phyloP scores from a whole-genome alignment of 1,284 basidiomycete species.

The Fomitopsis betulina region DNA sequence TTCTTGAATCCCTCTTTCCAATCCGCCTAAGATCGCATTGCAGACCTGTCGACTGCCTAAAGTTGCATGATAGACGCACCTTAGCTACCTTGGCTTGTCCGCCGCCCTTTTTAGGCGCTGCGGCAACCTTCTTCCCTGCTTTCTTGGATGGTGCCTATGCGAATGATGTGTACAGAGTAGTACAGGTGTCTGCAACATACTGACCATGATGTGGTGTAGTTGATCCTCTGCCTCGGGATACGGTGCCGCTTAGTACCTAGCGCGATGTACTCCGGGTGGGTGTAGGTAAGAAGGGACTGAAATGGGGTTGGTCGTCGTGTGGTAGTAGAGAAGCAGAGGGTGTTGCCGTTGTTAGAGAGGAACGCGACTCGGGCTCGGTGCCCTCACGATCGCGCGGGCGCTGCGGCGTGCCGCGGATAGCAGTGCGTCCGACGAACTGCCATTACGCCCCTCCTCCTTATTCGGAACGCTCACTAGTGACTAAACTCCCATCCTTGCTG shows the following conservation, averaged over 20 bases:
- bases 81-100: slow-evolving; percentile 68
- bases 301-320: neutral
- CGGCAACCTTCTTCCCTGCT: slow-evolving; percentile 81
- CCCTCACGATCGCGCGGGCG: neutral
- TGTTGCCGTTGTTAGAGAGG: neutral
- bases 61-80: slow-evolving; percentile 33
- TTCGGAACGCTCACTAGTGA: too few relatives aligned
- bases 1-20: slow-evolving; percentile 99
- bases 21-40: slow-evolving; percentile 62
- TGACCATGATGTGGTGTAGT: slow-evolving; percentile 17
- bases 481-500: too few relatives aligned
- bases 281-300: slow-evolving; percentile 7
- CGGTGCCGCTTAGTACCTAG: neutral
- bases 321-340: neutral
- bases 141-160: slow-evolving; percentile 84
- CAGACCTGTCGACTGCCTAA: neutral
- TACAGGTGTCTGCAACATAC: slow-evolving; percentile 11
- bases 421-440: too few relatives aligned
- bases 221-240: neutral
- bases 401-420: slow-evolving; percentile 1
- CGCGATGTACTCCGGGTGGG: slow-evolving; percentile 2
- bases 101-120: slow-evolving; percentile 53
- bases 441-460: too few relatives aligned
- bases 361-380: slow-evolving; percentile 1
- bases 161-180: slow-evolving; percentile 14